Percentiles rank a stretch among this genome's conserved stretches.
Conservation (phyloP, 441 rosid species). For the Bruguiera hainesii region DNA sequence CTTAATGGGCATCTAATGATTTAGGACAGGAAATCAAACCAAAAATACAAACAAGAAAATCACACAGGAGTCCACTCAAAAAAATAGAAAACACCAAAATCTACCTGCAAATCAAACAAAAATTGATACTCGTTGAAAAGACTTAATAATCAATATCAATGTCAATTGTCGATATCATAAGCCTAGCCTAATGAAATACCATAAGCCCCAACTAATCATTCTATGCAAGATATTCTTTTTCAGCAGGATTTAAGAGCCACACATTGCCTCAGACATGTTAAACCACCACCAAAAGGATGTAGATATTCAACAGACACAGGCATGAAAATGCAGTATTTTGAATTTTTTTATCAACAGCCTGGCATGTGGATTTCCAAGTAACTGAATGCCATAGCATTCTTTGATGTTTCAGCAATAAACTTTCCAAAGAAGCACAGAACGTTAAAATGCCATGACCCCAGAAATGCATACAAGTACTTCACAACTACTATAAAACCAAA, state of each 20-base stretch:
- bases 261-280: not conserved
- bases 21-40: no score
- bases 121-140: no score
- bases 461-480: not conserved
- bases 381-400: not conserved
- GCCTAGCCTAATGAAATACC: no score
- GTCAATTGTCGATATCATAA: no score
- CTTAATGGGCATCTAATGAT: no score
- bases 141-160: no score
- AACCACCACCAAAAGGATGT: not conserved
- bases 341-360: not conserved
- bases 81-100: no score
- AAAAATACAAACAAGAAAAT: no score
- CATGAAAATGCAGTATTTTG: not conserved
- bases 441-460: not conserved
- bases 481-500: not conserved
- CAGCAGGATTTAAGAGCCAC: not conserved
- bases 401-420: no score
- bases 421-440: no score
- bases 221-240: not conserved
- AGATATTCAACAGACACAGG: not conserved
- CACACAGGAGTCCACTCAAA: no score
- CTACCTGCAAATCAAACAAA: no score
- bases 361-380: not conserved
- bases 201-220: not conserved